Evolutionary conservation across 2,329 filamentous ascomycete genomes (phyloP).

Genomic region (Neodidymelliopsis sp.): DNA sequence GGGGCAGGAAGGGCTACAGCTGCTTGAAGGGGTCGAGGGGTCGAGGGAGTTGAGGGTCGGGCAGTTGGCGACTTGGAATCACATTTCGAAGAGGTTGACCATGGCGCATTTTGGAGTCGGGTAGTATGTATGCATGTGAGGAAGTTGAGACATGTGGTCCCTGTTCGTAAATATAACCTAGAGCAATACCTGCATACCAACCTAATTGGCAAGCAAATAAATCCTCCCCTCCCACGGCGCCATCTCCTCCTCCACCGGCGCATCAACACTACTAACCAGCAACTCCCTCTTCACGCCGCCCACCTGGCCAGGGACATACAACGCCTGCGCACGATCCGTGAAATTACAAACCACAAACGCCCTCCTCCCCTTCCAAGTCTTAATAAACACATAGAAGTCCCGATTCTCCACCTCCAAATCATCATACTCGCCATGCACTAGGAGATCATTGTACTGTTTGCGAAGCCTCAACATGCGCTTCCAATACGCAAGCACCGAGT

Average conservation of each 20-base stretch:
- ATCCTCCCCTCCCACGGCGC: constrained; percentile 41
- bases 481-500: constrained; percentile 68
- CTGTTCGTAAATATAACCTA: not conserved
- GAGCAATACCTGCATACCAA: not conserved
- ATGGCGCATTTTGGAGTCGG: constrained; percentile 29
- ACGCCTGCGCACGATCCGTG: constrained; percentile 38
- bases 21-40: constrained; percentile 11
- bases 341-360: constrained; percentile 48
- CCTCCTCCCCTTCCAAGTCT: constrained; percentile 40
- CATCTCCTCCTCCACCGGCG: constrained; percentile 25
- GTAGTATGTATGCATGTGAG: not conserved
- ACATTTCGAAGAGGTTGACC: constrained; percentile 42
- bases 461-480: constrained; percentile 62
- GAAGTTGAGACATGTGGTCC: too few species aligned
- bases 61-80: constrained; percentile 43
- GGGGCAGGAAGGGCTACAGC: constrained; percentile 10
- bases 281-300: constrained; percentile 39
- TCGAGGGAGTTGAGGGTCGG: constrained; percentile 24
- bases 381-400: constrained; percentile 62
- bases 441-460: constrained; percentile 63
- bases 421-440: constrained; percentile 68
- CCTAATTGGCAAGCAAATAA: constrained; percentile 29
- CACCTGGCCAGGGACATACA: constrained; percentile 43
- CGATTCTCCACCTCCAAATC: constrained; percentile 61
- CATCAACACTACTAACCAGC: constrained; percentile 33